Percentiles rank a stretch among this genome's conserved stretches.
Conservation (phyloP, 106 monocot species). For the Vanilla planifolia region DNA sequence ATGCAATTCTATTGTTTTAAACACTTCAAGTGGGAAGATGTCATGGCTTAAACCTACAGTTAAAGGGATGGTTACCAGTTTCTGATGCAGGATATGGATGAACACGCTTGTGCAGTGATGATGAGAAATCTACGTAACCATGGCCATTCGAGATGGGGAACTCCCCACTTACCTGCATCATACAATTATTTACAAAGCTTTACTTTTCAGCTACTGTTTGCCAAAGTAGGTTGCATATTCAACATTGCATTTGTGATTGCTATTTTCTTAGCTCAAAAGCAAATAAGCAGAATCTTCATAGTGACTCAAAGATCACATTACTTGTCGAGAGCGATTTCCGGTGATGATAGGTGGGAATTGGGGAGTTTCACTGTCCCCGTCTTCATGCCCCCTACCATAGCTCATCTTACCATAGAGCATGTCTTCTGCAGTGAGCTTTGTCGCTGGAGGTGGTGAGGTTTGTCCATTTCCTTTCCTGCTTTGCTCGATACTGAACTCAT, state of each 20-base stretch:
- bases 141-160: constrained; percentile 48
- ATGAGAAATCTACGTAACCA: constrained; percentile 46
- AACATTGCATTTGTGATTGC: no score
- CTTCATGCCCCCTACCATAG: constrained; percentile 56
- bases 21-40: no score
- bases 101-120: constrained; percentile 72
- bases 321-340: constrained; percentile 45
- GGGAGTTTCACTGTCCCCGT: constrained; percentile 32
- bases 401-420: constrained; percentile 98
- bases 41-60: no score
- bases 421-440: constrained; percentile 63
- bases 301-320: constrained; percentile 12
- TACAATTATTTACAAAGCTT: no score
- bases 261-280: no score
- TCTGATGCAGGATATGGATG: constrained; percentile 84
- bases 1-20: no score
- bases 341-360: constrained; percentile 70
- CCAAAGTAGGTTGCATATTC: no score
- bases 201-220: no score
- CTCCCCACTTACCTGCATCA: constrained; percentile 78
- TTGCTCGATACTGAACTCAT: constrained; percentile 74
- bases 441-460: constrained; percentile 8
- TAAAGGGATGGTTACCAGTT: constrained; percentile 32
- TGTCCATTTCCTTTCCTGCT: constrained; percentile 29
- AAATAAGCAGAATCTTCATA: no score